Evolutionary conservation across 257 asterid species (phyloP), one percentile per base, ranked within the genome.

Genomic region (Gentiana dahurica): DNA sequence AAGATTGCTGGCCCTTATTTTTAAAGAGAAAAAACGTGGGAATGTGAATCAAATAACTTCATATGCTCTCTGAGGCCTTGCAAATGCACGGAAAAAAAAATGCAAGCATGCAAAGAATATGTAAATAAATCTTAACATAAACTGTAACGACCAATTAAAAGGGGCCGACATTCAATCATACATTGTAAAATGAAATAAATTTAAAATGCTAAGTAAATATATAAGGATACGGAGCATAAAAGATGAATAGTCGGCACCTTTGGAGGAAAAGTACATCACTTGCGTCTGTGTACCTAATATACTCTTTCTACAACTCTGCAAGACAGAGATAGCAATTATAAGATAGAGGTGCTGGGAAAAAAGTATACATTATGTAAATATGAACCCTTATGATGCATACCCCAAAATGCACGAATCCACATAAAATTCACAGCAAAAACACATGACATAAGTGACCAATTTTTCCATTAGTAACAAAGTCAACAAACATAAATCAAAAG

Each of bases 261-360:
- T 77, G 7, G 94, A 60, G 46, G 96, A 72, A 70, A 75, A 85
- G 64, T 59, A 53, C 65, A 76, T 63, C 35, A 75, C 59, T 65
- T 70, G 85, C 46, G 72, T 60, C 37, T 75, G 61, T 62, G 80
- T 62, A 57, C 70, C 86, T 38, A 72, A 67, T 51, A 77, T 59
- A 57, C 78, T 87, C 38, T 51, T 78, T 57, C 69, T 68, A 44
- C 60, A 53, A 50, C 64, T 75, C 94, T 86, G 81, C 62, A 70
- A 51, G 34, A 59, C 13, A 59, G 47, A 53, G 41, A 62, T 5
- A 41, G 6, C 8, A 41, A 41, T 7, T 10, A 5, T 41, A 41
- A 41, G 5, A 5, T 41, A 41, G 46, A 41, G 46, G 5, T 4
- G 9, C 46, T 41, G 46, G 9, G 9, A 41, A 41, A 41, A 7